phyloP scores from a whole-genome alignment of 768 basidiomycete species.

The Suillus variegatus region DNA sequence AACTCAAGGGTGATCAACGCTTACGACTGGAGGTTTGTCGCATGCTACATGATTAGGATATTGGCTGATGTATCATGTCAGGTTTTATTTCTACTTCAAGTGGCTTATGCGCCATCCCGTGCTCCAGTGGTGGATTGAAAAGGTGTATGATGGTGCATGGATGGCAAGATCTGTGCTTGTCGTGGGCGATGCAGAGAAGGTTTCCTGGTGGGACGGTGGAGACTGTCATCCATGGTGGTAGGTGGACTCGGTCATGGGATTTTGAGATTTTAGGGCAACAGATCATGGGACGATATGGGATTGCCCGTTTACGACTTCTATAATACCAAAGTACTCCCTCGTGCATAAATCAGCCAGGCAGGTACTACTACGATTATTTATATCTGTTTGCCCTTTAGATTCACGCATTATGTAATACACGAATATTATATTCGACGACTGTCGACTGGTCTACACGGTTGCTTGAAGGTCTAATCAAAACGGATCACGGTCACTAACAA shows the following conservation, averaged over 20 bases:
- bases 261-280: neutral
- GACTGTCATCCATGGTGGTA: conserved; percentile 15
- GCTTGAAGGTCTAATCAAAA: too few relatives aligned
- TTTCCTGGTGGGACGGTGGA: conserved; percentile 16
- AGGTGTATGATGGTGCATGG: conserved; percentile 37
- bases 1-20: conserved; percentile 42
- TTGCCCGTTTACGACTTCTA: neutral
- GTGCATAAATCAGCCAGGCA: neutral
- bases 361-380: neutral
- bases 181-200: conserved; percentile 33
- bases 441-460: too few relatives aligned
- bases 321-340: neutral
- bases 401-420: neutral
- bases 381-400: neutral
- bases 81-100: conserved; percentile 37
- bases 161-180: conserved; percentile 38
- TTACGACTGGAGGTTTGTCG: conserved; percentile 37
- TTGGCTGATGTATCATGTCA: conserved; percentile 4
- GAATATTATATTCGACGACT: too few relatives aligned
- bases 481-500: too few relatives aligned
- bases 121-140: conserved; percentile 44
- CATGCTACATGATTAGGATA: neutral
- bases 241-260: neutral
- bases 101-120: conserved; percentile 39
- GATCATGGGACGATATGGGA: neutral